Evolutionary conservation across 1,284 basidiomycete genomes (phyloP).

Genomic region (Tilletia indica): DNA sequence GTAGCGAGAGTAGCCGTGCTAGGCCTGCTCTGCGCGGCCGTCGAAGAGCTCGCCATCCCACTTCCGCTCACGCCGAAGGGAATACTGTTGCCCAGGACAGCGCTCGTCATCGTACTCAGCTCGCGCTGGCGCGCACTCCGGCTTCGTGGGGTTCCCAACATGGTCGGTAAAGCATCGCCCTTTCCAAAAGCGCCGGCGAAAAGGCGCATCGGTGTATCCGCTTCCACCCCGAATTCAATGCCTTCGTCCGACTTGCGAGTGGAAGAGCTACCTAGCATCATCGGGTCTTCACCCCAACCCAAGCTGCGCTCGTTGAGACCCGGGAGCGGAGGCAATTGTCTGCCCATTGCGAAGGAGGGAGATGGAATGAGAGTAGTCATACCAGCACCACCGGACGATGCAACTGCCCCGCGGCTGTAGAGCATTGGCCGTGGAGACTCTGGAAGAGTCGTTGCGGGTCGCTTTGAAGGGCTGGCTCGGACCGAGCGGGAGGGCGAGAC

Average conservation of each 20-base stretch:
- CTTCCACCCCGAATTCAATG: background rate
- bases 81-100: background rate
- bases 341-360: background rate
- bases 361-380: background rate
- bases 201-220: constrained; percentile 10
- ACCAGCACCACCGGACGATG: background rate
- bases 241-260: background rate
- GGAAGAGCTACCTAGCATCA: background rate
- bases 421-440: background rate
- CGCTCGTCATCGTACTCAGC: background rate
- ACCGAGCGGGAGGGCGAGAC: constrained; percentile 28
- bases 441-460: too few species aligned
- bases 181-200: constrained; percentile 5
- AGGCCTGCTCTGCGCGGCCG: too few species aligned
- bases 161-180: background rate
- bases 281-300: constrained; percentile 6
- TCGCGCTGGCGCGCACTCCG: background rate
- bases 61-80: background rate
- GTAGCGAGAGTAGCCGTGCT: background rate
- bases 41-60: too few species aligned
- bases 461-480: constrained; percentile 14
- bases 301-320: constrained; percentile 13
- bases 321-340: constrained; percentile 7
- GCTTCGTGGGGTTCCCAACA: background rate
- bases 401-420: background rate